A percentile compares a stretch with the other conserved stretches of the same genome.
These are phyloP conservation scores for Neohortaea acidophila DNA, from an alignment of 495 filamentous ascomycete genomes.

Conservation along the genomic window DNA sequence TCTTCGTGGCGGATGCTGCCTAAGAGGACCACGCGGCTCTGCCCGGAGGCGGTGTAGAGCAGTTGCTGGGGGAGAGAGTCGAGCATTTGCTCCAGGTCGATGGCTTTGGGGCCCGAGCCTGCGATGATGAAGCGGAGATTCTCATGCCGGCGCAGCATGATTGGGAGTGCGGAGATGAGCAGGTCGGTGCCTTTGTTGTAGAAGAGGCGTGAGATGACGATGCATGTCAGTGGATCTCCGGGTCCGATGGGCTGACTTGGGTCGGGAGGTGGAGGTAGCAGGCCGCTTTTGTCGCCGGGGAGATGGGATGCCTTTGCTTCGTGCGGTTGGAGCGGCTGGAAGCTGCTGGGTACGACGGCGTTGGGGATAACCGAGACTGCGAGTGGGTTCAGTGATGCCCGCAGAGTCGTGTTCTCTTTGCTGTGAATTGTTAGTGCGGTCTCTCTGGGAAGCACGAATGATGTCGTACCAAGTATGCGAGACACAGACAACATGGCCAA, in stretches of 20 bases:
- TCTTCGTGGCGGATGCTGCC: constrained; percentile 89
- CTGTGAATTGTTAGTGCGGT: constrained; percentile 29
- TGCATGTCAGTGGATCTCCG: constrained; percentile 80
- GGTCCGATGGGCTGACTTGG: constrained; percentile 47
- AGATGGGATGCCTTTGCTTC: background rate
- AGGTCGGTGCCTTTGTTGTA: constrained; percentile 98
- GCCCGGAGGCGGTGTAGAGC: constrained; percentile 36
- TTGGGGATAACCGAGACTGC: constrained; percentile 98
- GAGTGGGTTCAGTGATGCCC: constrained; percentile 83
- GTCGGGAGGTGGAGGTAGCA: constrained; percentile 28
- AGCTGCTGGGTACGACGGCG: constrained; percentile 92
- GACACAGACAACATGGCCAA: constrained; percentile 95
- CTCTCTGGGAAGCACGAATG: background rate
- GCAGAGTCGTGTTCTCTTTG: constrained; percentile 94
- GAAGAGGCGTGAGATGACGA: constrained; percentile 92
- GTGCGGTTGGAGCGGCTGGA: constrained; percentile 44
- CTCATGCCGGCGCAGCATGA: constrained; percentile 72
- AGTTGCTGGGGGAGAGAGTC: constrained; percentile 47
- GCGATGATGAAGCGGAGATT: constrained; percentile 96
- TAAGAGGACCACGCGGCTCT: constrained; percentile 82
- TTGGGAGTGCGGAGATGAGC: constrained; percentile 81
- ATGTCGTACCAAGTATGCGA: constrained; percentile 77
- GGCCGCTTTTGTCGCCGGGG: constrained; percentile 1
- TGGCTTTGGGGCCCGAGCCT: constrained; percentile 87
- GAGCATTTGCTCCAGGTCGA: constrained; percentile 94